Percentiles rank a stretch among this genome's conserved stretches.
Evolutionary conservation across 139 green algal genomes (phyloP).

Genomic region (Chlorella sp.): DNA sequence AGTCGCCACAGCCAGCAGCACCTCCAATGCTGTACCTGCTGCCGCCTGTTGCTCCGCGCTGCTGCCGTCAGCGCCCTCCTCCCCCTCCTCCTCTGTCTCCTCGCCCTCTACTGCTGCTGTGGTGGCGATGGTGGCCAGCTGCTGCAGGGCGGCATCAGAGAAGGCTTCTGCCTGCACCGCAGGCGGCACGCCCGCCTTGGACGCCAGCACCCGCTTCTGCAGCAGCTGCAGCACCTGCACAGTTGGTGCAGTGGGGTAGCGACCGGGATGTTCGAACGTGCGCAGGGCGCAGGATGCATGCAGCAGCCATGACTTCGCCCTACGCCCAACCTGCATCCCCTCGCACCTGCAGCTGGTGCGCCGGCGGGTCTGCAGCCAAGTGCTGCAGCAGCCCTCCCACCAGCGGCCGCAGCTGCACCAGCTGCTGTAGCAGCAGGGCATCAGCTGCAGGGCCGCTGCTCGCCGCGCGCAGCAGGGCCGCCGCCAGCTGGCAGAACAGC

Average conservation of each 20-base stretch:
- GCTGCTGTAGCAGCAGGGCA: slow-evolving; percentile 35
- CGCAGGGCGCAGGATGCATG: no score
- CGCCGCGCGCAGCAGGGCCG: slow-evolving; percentile 48
- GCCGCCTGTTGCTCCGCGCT: neutral
- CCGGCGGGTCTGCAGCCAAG: slow-evolving; percentile 61
- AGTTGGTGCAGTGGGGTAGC: slow-evolving; percentile 20
- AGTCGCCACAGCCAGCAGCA: slow-evolving; percentile 62
- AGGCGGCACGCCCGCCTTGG: slow-evolving; percentile 39
- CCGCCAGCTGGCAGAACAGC: slow-evolving; percentile 60
- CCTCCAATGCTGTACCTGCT: slow-evolving; percentile 43
- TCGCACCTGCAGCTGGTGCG: slow-evolving; percentile 33
- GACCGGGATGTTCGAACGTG: no score
- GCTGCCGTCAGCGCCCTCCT: neutral
- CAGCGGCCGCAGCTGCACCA: slow-evolving; percentile 59
- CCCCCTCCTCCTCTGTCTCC: neutral
- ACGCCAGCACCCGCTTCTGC: slow-evolving; percentile 37
- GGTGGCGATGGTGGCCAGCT: slow-evolving; percentile 25
- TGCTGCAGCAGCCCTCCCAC: slow-evolving; percentile 62
- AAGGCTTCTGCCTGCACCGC: slow-evolving; percentile 54
- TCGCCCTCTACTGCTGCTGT: neutral
- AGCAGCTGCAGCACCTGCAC: slow-evolving; percentile 51
- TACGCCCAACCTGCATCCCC: neutral
- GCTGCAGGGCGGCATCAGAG: slow-evolving; percentile 57
- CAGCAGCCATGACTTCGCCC: neutral
- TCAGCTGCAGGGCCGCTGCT: slow-evolving; percentile 21